phyloP scores from a whole-genome alignment of 129 eudicot genomes.

The Daucus carota region DH1_v3.0 NC_030383.2:53649001-53649500 shows the following conservation, averaged over 20 bases:
- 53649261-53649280: not conserved
- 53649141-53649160: not conserved
- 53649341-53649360: too few species aligned
- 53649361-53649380: too few species aligned
- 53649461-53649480: too few species aligned
- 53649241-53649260: not conserved
- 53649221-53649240: not conserved
- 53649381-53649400: too few species aligned
- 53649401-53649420: too few species aligned
- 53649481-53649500: too few species aligned
- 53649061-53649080: constrained; percentile 81
- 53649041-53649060: constrained; percentile 64
- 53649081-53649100: constrained; percentile 63
- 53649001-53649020: constrained; percentile 96
- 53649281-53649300: not conserved
- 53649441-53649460: too few species aligned
- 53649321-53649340: too few species aligned
- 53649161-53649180: not conserved
- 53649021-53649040: constrained; percentile 74
- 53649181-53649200: not conserved
- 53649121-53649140: not conserved
- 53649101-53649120: constrained; percentile 75
- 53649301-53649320: too few species aligned
- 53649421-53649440: too few species aligned
- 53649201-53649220: not conserved